Evolutionary conservation across 805 yeast genomes (phyloP).

Genomic region (Cyberlindnera euphorbiiphila): DNA sequence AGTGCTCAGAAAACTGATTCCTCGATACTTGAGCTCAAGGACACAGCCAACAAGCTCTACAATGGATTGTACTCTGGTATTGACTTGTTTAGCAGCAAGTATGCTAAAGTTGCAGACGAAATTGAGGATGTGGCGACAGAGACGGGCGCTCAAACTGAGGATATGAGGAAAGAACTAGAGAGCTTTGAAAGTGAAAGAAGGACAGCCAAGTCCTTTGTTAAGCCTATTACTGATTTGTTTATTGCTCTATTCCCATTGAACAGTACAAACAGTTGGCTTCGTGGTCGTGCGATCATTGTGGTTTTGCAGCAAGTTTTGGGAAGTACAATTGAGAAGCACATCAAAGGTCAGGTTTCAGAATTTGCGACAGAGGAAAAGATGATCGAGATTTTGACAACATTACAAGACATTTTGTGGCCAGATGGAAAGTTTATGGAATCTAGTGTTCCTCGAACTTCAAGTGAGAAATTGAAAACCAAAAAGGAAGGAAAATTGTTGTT

Average conservation of each 20-base stretch:
- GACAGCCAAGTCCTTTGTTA: constrained; percentile 53
- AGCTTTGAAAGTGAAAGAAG: constrained; percentile 31
- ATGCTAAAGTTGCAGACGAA: constrained; percentile 10
- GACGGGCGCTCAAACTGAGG: constrained; percentile 32
- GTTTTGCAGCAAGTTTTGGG: constrained; percentile 84
- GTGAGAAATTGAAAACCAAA: constrained; percentile 49
- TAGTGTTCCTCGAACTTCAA: constrained; percentile 41
- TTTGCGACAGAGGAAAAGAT: constrained; percentile 44
- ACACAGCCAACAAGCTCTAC: constrained; percentile 21
- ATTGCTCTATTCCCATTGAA: constrained; percentile 65
- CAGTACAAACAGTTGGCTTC: constrained; percentile 65
- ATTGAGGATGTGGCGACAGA: constrained; percentile 3
- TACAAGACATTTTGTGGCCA: constrained; percentile 44
- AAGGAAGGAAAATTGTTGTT: constrained; percentile 58
- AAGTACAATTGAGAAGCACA: constrained; percentile 70
- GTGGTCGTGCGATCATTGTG: constrained; percentile 80
- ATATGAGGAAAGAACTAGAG: constrained; percentile 52
- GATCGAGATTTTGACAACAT: constrained; percentile 33
- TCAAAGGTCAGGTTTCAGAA: constrained; percentile 37
- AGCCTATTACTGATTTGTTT: constrained; percentile 76
- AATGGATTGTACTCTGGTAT: constrained; percentile 20
- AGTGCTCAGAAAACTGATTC: constrained; percentile 9
- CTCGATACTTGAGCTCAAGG: constrained; percentile 15
- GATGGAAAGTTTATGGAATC: constrained; percentile 47
- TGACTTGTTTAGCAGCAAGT: constrained; percentile 12